These are phyloP conservation scores for Rehmannia glutinosa DNA, from an alignment of 257 asterid genomes.

Conservation along the genomic window DNA sequence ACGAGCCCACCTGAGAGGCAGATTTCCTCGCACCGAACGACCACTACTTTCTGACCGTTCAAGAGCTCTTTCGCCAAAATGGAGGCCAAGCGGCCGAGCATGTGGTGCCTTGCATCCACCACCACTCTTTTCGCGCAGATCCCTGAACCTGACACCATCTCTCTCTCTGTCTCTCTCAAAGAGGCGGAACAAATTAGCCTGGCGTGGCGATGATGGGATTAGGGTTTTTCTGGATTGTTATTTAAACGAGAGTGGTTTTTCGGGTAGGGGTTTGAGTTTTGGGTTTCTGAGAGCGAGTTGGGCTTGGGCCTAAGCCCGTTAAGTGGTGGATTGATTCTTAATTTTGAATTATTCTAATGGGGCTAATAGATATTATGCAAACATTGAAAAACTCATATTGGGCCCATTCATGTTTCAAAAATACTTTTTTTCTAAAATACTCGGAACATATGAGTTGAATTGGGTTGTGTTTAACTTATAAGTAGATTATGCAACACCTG, in stretches of 20 bases:
- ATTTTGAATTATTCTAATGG: background rate
- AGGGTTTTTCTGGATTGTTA: constrained; percentile 21
- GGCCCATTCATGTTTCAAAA: too few relatives aligned
- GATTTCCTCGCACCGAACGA: constrained; percentile 44
- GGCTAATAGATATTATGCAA: background rate
- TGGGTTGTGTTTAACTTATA: too few relatives aligned
- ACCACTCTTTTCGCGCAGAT: constrained; percentile 42
- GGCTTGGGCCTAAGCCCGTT: background rate
- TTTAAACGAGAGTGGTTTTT: background rate
- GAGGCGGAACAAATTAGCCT: constrained; percentile 2
- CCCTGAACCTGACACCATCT: constrained; percentile 53
- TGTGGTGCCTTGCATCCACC: constrained; percentile 48
- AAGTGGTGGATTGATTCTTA: background rate
- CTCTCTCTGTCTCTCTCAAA: constrained; percentile 13
- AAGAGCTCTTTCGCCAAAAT: constrained; percentile 43
- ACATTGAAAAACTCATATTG: too few relatives aligned
- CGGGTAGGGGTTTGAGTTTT: background rate
- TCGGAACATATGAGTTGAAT: too few relatives aligned
- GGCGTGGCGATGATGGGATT: background rate
- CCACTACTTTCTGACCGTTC: constrained; percentile 44
- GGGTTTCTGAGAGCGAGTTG: background rate
- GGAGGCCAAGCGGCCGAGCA: constrained; percentile 44
- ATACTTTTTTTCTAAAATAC: too few relatives aligned
- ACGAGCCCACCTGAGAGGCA: constrained; percentile 53
- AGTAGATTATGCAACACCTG: too few relatives aligned